Base-by-base conservation (phyloP, 768 basidiomycete species). In the Mycena vulgaris region DNA sequence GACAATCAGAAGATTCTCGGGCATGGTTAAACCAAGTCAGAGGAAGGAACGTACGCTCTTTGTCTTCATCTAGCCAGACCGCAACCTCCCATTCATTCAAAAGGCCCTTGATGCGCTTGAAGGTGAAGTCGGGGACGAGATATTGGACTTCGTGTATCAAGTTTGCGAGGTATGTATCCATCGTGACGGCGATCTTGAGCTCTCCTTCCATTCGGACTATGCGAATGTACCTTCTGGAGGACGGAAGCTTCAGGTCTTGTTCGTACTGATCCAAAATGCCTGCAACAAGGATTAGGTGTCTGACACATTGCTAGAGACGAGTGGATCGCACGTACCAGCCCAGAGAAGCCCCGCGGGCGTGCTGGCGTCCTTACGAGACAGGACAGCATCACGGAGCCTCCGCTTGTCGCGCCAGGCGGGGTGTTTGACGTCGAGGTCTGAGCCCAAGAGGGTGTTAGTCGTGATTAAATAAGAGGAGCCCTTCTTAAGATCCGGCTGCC, bases 11-110 rank as follows among this genome's bases (percentile, higher is more conserved):
- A n/a, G n/a, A n/a, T n/a, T n/a, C n/a, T 40, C 4, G 5, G 23
- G 39, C 39, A 47, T 47, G 23, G n/a, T 47, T 5, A 47, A 6
- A 17, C 3, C n/a, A 6, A n/a, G 13, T 23, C 7, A 13, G 5
- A n/a, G n/a, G n/a, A n/a, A n/a, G n/a, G n/a, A n/a, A n/a, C n/a
- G n/a, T n/a, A n/a, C n/a, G n/a, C 28, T 5, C 42, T 45, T 11
- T 16, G 35, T 45, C 3, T 13, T 48, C 11, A 25, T 49, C 37
- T 7, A 27, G 16, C 59, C 67, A 68, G 7, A 61, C 31, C 1
- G 45, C 60, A 16, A 56, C 67, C 58, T 68, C 67, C 67, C 67
- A 62, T 28, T 68, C 67, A 28, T 63, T 62, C 5, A 68, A 2
- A 3, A 55, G 27, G 1, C 67, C 67, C 1, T 5, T 10, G 17